Percentiles rank a stretch among this genome's conserved stretches.
phyloP scores from a whole-genome alignment of 2,329 filamentous ascomycete species.

The Gliomastix tumulicola region DNA sequence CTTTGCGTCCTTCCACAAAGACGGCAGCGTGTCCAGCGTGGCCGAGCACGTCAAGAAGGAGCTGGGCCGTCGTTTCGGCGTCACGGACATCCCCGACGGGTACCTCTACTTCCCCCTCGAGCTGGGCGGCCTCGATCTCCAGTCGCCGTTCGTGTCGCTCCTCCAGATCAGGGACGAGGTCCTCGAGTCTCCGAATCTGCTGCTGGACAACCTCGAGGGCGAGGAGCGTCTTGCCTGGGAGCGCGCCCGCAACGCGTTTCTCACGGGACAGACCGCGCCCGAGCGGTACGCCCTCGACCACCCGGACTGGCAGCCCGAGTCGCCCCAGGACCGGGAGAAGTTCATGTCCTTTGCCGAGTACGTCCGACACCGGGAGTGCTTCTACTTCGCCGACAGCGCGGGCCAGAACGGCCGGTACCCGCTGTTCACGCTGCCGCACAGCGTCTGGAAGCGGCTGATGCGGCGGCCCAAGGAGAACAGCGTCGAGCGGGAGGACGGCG shows the following conservation, averaged over 20 bases:
- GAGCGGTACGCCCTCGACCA: slow-evolving; percentile 6
- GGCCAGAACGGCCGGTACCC: too few species aligned
- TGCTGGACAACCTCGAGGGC: slow-evolving; percentile 22
- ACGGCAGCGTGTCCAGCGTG: slow-evolving; percentile 28
- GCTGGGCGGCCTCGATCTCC: slow-evolving; percentile 38
- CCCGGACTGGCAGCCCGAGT: slow-evolving; percentile 19
- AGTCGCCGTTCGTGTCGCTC: slow-evolving; percentile 35
- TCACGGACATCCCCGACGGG: slow-evolving; percentile 32
- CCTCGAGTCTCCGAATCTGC: slow-evolving; percentile 14
- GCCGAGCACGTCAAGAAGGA: slow-evolving; percentile 46
- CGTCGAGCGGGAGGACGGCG: slow-evolving; percentile 14
- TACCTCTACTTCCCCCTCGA: slow-evolving; percentile 39
- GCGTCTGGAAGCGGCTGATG: slow-evolving; percentile 28
- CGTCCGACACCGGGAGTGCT: slow-evolving; percentile 30
- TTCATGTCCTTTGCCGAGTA: slow-evolving; percentile 41
- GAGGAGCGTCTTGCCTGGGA: slow-evolving; percentile 26
- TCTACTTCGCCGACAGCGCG: slow-evolving; percentile 18
- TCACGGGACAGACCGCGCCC: slow-evolving; percentile 8
- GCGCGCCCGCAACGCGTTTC: slow-evolving; percentile 24
- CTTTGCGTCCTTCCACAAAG: slow-evolving; percentile 27
- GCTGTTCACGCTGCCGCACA: slow-evolving; percentile 13
- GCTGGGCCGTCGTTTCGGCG: slow-evolving; percentile 44
- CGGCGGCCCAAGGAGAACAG: slow-evolving; percentile 17
- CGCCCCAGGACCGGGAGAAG: slow-evolving; percentile 16
- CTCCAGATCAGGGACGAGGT: slow-evolving; percentile 29